Evolutionary conservation across 345 rosid genomes (phyloP).

Genomic region (Hirschfeldia incana): DNA sequence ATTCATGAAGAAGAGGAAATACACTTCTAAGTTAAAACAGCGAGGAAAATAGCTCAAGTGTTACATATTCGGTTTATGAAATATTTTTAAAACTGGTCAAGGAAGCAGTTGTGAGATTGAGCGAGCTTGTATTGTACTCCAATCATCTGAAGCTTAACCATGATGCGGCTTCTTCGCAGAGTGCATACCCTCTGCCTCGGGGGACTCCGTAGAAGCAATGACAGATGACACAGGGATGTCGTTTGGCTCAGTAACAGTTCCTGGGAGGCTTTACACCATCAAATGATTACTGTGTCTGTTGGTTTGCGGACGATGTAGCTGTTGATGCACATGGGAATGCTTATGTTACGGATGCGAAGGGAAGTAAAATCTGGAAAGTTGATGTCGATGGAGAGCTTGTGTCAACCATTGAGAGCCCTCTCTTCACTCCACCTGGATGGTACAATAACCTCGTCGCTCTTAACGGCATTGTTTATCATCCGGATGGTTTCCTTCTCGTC

Average conservation of each 20-base stretch:
- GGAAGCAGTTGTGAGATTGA: neutral
- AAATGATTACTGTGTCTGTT: neutral
- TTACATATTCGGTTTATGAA: neutral
- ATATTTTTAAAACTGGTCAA: neutral
- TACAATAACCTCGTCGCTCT: conserved; percentile 61
- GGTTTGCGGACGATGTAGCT: conserved; percentile 78
- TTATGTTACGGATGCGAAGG: conserved; percentile 70
- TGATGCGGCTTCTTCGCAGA: neutral
- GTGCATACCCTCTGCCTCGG: neutral
- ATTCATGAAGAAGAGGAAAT: neutral
- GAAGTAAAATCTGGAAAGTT: conserved; percentile 72
- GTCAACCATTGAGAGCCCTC: conserved; percentile 54
- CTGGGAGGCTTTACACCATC: neutral
- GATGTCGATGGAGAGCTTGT: conserved; percentile 59
- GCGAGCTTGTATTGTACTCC: neutral
- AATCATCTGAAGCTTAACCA: neutral
- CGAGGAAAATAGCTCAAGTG: neutral
- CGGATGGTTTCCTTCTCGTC: conserved; percentile 71
- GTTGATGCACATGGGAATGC: conserved; percentile 73
- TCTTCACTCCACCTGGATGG: conserved; percentile 70
- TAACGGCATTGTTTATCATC: conserved; percentile 86
- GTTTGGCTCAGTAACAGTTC: no score
- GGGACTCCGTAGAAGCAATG: neutral
- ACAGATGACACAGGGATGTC: neutral
- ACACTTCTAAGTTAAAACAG: neutral